A percentile compares a stretch with the other conserved stretches of the same genome.
Conservation (phyloP, 73 alveolate species). For the Blepharisma stoltei region DNA sequence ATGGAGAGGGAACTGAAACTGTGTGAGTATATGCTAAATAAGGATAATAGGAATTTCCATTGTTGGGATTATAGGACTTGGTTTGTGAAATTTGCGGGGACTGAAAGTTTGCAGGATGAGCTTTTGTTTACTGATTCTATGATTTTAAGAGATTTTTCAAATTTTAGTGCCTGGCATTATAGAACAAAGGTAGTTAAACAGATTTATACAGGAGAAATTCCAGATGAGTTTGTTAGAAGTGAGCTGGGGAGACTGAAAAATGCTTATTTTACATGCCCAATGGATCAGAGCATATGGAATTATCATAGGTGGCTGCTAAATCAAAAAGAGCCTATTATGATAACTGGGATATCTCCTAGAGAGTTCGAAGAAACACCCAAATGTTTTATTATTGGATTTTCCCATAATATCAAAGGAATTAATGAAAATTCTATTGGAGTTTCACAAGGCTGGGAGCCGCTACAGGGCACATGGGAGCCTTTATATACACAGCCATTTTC, state of each 20-base stretch:
- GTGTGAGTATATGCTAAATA: slow-evolving; percentile 41
- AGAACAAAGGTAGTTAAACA: slow-evolving; percentile 35
- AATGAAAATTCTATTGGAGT: not conserved
- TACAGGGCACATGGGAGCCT: slow-evolving; percentile 27
- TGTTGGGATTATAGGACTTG: slow-evolving; percentile 54
- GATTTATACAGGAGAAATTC: slow-evolving; percentile 22
- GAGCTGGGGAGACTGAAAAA: slow-evolving; percentile 43
- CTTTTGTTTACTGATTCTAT: slow-evolving; percentile 42
- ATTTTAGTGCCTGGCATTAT: slow-evolving; percentile 52
- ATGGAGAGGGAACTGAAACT: slow-evolving; percentile 37
- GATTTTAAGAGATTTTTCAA: slow-evolving; percentile 40
- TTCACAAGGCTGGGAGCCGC: slow-evolving; percentile 16
- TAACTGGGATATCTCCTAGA: not conserved
- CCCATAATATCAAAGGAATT: not conserved
- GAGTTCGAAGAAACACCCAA: not conserved
- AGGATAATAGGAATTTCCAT: slow-evolving; percentile 56
- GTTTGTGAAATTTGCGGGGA: not conserved
- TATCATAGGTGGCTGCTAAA: slow-evolving; percentile 47
- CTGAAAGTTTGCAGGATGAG: slow-evolving; percentile 28
- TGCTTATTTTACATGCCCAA: slow-evolving; percentile 53
- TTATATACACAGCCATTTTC: slow-evolving; percentile 21
- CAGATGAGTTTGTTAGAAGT: slow-evolving; percentile 35
- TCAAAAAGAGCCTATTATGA: not conserved
- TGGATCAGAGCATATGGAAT: slow-evolving; percentile 56
- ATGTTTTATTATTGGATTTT: not conserved